Base-by-base conservation (phyloP, 306 rosid species). In the Senna siamea region DNA sequence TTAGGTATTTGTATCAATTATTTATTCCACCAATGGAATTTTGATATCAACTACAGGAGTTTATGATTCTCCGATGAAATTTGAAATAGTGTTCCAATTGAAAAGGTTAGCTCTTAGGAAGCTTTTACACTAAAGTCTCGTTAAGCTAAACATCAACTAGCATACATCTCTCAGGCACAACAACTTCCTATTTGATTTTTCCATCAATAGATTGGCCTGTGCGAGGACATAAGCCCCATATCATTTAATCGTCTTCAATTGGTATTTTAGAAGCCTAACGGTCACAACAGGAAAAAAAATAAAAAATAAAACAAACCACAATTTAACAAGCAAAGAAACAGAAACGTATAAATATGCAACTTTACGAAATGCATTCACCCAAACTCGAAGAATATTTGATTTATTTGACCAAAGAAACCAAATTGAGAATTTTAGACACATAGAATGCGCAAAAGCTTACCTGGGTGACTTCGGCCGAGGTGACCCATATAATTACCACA, bases 401-500 rank as follows among this genome's bases (percentile, higher is more conserved):
- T 43, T 0, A 48, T 8, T 52, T 30, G 34, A 11, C 59, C 11
- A 10, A 67, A 1, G 22, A 79, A 26, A 68, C 55, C n/a, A 18
- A 14, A 34, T 34, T 51, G 35, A 20, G 44, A 75, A 59, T n/a
- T 46, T 14, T 4, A 52, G 28, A 67, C 18, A 52, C 13, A 46
- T 0, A n/a, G 64, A 9, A 18, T 2, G 46, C 40, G 51, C 30
- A 69, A 35, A 37, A 79, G 0, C 77, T 15, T 71, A 91, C 99
- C 97, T 95, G 99, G 41, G 99, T 94, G 44, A 94, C 97, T 85
- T 94, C 99, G 30, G 99, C 96, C 17, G 99, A 94, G 79, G 86
- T 78, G 18, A 94, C 98, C 99, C 99, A 95, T 48, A 92, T 95
- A 73, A 95, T 60, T 65, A 95, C 96, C 53, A 92, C 99, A 56